Percentiles rank a stretch among this genome's conserved stretches.
Evolutionary conservation across 805 yeast genomes (phyloP).

Genomic region (Wickerhamiella sergipiensis): DNA sequence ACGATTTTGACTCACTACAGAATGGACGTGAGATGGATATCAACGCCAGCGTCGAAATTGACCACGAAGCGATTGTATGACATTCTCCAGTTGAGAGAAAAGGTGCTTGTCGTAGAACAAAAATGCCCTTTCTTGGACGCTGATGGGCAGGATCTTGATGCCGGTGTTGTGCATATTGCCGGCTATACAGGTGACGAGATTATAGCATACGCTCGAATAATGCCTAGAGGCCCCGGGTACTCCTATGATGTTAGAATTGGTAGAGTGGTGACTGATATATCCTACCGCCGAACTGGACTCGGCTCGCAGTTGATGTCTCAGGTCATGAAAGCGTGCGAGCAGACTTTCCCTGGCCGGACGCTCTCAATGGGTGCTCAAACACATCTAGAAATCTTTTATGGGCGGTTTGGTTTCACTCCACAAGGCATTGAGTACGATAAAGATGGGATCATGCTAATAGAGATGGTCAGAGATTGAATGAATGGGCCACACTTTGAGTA

Average conservation of each 20-base stretch:
- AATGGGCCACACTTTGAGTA: too few relatives aligned
- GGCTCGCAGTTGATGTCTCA: slow-evolving; percentile 11
- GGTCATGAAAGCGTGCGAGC: slow-evolving; percentile 6
- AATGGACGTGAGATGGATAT: not conserved
- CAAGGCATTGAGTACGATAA: slow-evolving; percentile 6
- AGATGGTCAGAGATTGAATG: not conserved
- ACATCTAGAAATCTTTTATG: slow-evolving; percentile 11
- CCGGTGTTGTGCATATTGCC: slow-evolving; percentile 8
- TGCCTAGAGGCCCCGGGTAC: not conserved
- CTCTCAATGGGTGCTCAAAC: slow-evolving; percentile 11
- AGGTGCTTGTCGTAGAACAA: slow-evolving; percentile 19
- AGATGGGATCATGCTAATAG: slow-evolving; percentile 13
- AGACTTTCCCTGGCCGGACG: not conserved
- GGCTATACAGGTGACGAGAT: slow-evolving; percentile 3
- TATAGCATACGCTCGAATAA: slow-evolving; percentile 6
- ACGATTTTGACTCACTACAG: not conserved
- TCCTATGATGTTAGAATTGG: slow-evolving; percentile 8
- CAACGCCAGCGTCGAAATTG: slow-evolving; percentile 3
- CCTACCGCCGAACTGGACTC: slow-evolving; percentile 9
- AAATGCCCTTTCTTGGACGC: slow-evolving; percentile 14
- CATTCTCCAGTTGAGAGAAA: slow-evolving; percentile 9
- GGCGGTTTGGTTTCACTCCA: slow-evolving; percentile 9
- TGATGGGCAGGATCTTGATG: slow-evolving; percentile 14
- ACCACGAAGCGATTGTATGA: slow-evolving; percentile 9
- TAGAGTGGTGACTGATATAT: slow-evolving; percentile 12